Conservation (phyloP, 2,329 filamentous ascomycete genomes). For the Diaporthe citriasiana region DNA sequence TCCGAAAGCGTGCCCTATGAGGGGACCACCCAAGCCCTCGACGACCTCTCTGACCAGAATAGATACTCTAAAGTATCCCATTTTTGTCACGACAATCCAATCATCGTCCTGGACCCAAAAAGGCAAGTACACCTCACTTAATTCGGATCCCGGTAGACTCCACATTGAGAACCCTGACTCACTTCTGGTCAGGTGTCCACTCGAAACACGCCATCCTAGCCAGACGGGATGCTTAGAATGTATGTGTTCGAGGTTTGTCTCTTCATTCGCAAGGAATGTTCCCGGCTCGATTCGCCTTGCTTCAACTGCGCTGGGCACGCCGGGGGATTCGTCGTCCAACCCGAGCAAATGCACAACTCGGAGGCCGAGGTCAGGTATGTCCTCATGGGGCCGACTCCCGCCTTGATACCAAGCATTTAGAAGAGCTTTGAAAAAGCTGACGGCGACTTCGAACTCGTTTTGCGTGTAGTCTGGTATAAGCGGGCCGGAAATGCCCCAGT, state of each 20-base stretch:
- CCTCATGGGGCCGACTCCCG: fast-evolving
- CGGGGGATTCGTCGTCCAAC: background rate
- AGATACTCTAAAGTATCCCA: background rate
- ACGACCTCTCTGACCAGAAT: background rate
- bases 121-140: background rate
- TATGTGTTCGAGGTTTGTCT: background rate
- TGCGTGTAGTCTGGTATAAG: background rate
- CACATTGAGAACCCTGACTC: background rate
- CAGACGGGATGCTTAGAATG: background rate
- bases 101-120: background rate
- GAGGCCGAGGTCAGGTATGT: background rate
- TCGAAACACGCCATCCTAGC: background rate
- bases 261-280: background rate
- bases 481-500: background rate
- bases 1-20: background rate
- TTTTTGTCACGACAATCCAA: background rate
- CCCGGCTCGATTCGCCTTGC: background rate
- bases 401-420: background rate
- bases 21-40: background rate
- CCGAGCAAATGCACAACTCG: background rate
- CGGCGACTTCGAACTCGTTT: background rate
- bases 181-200: background rate
- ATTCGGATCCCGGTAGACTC: background rate
- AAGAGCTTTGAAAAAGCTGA: background rate
- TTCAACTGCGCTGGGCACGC: background rate